A percentile compares a stretch with the other conserved stretches of the same genome.
Evolutionary conservation across 768 basidiomycete species (phyloP).

Genomic region (Macrolepiota albuminosa): DNA sequence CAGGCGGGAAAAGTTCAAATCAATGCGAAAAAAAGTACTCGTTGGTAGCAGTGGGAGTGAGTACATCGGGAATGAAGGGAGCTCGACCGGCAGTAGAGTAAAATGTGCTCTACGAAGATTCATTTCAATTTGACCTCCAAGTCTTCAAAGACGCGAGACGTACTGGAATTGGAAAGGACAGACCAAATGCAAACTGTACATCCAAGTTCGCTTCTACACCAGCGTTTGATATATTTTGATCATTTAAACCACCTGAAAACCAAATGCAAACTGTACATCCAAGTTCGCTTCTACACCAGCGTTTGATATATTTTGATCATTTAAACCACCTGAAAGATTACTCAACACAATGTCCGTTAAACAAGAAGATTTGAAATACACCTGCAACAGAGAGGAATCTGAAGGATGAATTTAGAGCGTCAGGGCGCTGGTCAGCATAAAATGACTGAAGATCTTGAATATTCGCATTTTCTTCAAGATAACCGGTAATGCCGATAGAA

Average conservation of each 20-base stretch:
- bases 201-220: slow-evolving; percentile 67
- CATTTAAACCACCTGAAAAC: slow-evolving; percentile 55
- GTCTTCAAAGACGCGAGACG: background rate
- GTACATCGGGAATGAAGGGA: slow-evolving; percentile 47
- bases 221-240: slow-evolving; percentile 47
- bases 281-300: slow-evolving; percentile 65
- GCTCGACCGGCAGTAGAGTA: slow-evolving; percentile 61
- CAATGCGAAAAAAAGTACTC: slow-evolving; percentile 18
- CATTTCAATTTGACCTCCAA: background rate
- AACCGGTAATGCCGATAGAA: slow-evolving; percentile 50
- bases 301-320: slow-evolving; percentile 47
- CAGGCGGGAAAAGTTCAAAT: background rate
- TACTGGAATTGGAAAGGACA: slow-evolving; percentile 54
- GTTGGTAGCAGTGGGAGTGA: slow-evolving; percentile 34
- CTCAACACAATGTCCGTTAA: slow-evolving; percentile 8
- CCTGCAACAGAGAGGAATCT: slow-evolving; percentile 52
- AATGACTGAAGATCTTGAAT: slow-evolving; percentile 46
- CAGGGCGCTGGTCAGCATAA: slow-evolving; percentile 42
- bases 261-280: slow-evolving; percentile 65
- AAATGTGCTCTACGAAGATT: slow-evolving; percentile 35
- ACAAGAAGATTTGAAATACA: slow-evolving; percentile 18
- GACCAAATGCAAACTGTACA: slow-evolving; percentile 61
- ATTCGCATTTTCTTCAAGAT: slow-evolving; percentile 52
- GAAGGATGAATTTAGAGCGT: slow-evolving; percentile 47
- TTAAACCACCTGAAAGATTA: slow-evolving; percentile 44